phyloP scores from a whole-genome alignment of 2,329 filamentous ascomycete species.

The Aciculosporium take region DNA sequence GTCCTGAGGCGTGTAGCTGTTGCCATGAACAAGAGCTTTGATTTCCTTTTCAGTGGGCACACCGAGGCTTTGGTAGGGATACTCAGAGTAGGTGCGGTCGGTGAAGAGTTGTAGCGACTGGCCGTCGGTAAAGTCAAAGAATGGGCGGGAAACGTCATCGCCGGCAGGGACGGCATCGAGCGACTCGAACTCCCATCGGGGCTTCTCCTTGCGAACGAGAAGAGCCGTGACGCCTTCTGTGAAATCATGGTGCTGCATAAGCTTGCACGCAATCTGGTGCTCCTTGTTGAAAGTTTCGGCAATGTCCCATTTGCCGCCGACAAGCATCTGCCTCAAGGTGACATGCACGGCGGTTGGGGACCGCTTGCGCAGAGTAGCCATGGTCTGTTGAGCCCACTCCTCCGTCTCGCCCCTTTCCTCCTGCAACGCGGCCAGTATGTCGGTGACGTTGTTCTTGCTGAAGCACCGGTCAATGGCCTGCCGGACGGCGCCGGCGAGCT shows the following conservation, averaged over 20 bases:
- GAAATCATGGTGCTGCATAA: slow-evolving; percentile 89
- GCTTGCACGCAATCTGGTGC: slow-evolving; percentile 67
- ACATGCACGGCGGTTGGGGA: slow-evolving; percentile 84
- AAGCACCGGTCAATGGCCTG: slow-evolving; percentile 78
- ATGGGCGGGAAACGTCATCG: slow-evolving; percentile 44
- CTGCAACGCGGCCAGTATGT: slow-evolving; percentile 56
- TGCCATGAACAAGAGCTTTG: slow-evolving; percentile 26
- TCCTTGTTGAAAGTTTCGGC: slow-evolving; percentile 74
- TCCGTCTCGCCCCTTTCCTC: slow-evolving; percentile 36
- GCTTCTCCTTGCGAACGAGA: slow-evolving; percentile 55
- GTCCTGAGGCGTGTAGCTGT: slow-evolving; percentile 33
- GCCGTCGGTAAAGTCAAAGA: slow-evolving; percentile 44
- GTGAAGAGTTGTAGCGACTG: slow-evolving; percentile 47
- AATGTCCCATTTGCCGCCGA: slow-evolving; percentile 66
- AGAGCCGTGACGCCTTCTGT: slow-evolving; percentile 76
- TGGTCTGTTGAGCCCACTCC: slow-evolving; percentile 66
- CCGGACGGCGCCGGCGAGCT: slow-evolving; percentile 56
- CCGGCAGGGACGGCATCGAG: slow-evolving; percentile 50
- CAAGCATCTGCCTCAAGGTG: slow-evolving; percentile 65
- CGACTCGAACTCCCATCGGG: slow-evolving; percentile 62
- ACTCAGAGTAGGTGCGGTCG: slow-evolving; percentile 49
- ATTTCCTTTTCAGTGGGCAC: slow-evolving; percentile 60
- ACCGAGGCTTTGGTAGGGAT: slow-evolving; percentile 57
- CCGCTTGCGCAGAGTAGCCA: slow-evolving; percentile 58
- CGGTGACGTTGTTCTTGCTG: slow-evolving; percentile 47